Conservation (phyloP, 371 early-diverging fungal species). For the Mortierella sp. region DNA sequence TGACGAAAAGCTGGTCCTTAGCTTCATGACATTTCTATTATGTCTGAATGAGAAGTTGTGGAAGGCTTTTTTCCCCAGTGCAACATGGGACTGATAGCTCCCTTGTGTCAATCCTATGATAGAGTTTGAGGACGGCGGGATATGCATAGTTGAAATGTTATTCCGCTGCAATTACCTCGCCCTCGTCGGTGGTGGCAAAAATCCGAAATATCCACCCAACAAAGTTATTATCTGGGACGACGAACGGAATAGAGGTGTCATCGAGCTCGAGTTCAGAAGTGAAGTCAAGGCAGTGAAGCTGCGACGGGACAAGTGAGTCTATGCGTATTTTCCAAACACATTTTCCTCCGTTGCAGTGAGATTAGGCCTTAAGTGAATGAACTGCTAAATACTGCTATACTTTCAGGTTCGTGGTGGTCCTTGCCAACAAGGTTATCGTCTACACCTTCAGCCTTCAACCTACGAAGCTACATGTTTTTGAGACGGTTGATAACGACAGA, state of each 20-base stretch:
- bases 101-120: neutral
- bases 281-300: slow-evolving; percentile 86
- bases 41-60: too few relatives aligned
- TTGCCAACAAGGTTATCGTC: slow-evolving; percentile 86
- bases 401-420: slow-evolving; percentile 79
- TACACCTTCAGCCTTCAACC: slow-evolving; percentile 82
- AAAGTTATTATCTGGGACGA: slow-evolving; percentile 95
- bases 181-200: slow-evolving; percentile 94
- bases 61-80: too few relatives aligned
- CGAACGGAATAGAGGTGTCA: slow-evolving; percentile 73
- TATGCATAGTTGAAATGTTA: slow-evolving; percentile 94
- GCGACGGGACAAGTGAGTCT: slow-evolving; percentile 78
- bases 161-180: slow-evolving; percentile 94
- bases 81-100: neutral
- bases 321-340: neutral
- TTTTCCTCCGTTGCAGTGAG: neutral
- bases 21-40: too few relatives aligned
- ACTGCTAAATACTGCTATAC: neutral
- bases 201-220: slow-evolving; percentile 88
- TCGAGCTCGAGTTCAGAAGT: slow-evolving; percentile 85
- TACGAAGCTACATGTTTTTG: slow-evolving; percentile 81
- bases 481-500: slow-evolving; percentile 86
- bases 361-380: neutral
- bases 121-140: slow-evolving; percentile 90
- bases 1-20: too few relatives aligned